phyloP scores from a whole-genome alignment of 2,329 filamentous ascomycete genomes.

The Xylaria sp. region DNA sequence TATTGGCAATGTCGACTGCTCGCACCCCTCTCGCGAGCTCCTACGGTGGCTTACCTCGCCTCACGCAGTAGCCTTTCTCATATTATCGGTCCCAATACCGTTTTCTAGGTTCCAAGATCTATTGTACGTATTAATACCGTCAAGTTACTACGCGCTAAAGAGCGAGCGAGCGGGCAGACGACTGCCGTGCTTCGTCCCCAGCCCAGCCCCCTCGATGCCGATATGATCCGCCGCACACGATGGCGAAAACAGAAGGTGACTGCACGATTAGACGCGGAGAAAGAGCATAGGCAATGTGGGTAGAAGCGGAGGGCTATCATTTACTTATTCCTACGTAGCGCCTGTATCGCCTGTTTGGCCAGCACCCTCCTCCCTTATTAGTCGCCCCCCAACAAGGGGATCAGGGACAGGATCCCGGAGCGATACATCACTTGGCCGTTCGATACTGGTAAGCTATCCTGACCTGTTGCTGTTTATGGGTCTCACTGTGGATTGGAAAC shows the following conservation, averaged over 20 bases:
- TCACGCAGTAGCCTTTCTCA: neutral
- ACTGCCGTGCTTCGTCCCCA: conserved; percentile 34
- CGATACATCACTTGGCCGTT: conserved; percentile 10
- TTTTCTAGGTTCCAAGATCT: neutral
- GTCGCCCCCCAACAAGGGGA: neutral
- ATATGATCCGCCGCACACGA: conserved; percentile 34
- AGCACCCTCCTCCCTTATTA: conserved; percentile 1
- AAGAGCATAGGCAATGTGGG: conserved; percentile 10
- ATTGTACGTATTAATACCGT: conserved; percentile 36
- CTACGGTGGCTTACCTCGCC: conserved; percentile 17
- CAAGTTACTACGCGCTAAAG: conserved; percentile 17
- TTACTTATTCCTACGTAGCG: conserved; percentile 24
- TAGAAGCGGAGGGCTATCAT: conserved; percentile 16
- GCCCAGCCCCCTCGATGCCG: conserved; percentile 36
- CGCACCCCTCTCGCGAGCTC: conserved; percentile 21
- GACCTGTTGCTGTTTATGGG: neutral
- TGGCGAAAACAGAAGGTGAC: conserved; percentile 28
- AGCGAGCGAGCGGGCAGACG: conserved; percentile 12
- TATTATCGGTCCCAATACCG: conserved; percentile 14
- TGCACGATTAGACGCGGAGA: conserved; percentile 22
- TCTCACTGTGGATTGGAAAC: neutral
- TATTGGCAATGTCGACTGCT: conserved; percentile 23
- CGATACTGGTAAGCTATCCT: neutral
- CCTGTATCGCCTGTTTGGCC: conserved; percentile 17
- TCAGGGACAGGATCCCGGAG: conserved; percentile 7